phyloP scores from a whole-genome alignment of 345 rosid species.

The Gossypium rotundifolium region DNA sequence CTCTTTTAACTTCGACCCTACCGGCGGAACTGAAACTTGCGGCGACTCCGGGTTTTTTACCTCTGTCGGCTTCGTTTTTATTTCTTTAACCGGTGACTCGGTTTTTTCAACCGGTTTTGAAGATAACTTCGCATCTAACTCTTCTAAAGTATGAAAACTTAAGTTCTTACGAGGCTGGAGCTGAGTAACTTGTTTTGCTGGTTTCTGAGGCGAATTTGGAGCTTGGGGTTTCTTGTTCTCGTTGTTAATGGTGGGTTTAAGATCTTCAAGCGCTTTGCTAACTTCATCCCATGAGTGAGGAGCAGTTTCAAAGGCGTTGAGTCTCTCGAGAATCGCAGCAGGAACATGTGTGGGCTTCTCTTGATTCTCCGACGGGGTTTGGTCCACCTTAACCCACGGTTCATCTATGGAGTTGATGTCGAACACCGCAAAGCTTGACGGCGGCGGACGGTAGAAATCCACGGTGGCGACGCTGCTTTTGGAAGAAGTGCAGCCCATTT shows the following conservation, averaged over 20 bases:
- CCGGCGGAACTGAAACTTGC: neutral
- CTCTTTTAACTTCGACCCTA: neutral
- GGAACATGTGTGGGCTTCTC: conserved; percentile 40
- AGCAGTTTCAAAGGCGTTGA: conserved; percentile 39
- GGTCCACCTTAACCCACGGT: conserved; percentile 57
- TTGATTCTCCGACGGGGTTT: conserved; percentile 21
- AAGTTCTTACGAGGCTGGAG: conserved; percentile 39
- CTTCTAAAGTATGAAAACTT: conserved; percentile 83
- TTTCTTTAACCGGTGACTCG: conserved; percentile 21
- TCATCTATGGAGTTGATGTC: conserved; percentile 73
- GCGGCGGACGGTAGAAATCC: conserved; percentile 70
- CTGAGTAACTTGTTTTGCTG: conserved; percentile 5
- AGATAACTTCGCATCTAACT: conserved; percentile 51
- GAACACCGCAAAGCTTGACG: conserved; percentile 72
- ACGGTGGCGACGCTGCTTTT: conserved; percentile 49
- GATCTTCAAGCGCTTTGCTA: conserved; percentile 69
- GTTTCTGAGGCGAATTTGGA: conserved; percentile 6
- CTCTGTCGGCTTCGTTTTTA: neutral
- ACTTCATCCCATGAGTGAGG: conserved; percentile 95
- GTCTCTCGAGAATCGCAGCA: conserved; percentile 44
- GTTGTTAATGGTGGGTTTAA: conserved; percentile 35
- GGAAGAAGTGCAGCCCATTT: conserved; percentile 80
- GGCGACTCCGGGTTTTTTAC: neutral
- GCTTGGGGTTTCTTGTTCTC: neutral
- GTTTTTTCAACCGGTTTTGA: conserved; percentile 25